A percentile compares a stretch with the other conserved stretches of the same genome.
Conservation (phyloP, 805 yeast species). For the Pichia eremophila region DNA sequence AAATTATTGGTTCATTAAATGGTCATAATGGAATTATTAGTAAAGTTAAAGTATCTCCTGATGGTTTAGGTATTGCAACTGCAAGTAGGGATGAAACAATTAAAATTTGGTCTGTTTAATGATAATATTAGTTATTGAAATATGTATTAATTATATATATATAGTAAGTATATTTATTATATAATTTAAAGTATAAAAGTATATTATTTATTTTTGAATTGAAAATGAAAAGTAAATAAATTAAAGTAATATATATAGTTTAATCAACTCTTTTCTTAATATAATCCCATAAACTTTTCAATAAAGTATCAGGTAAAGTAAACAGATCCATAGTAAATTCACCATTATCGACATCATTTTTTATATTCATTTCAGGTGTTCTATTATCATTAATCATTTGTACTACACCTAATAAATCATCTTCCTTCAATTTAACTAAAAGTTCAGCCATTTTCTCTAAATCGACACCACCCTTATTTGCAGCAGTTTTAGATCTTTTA, state of each 20-base stretch:
- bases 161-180: too few species aligned
- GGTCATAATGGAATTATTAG: slow-evolving; percentile 58
- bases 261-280: slow-evolving; percentile 56
- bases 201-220: too few species aligned
- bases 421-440: slow-evolving; percentile 79
- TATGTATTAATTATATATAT: too few species aligned
- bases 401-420: slow-evolving; percentile 86
- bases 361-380: slow-evolving; percentile 90
- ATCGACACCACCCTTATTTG: slow-evolving; percentile 72
- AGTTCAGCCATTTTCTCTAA: slow-evolving; percentile 87
- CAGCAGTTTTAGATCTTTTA: slow-evolving; percentile 45
- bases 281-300: slow-evolving; percentile 91
- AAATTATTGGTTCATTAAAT: slow-evolving; percentile 54
- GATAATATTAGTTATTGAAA: not conserved
- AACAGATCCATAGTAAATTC: slow-evolving; percentile 94
- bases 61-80: slow-evolving; percentile 70
- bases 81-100: slow-evolving; percentile 75
- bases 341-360: slow-evolving; percentile 92
- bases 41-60: slow-evolving; percentile 56
- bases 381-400: slow-evolving; percentile 97
- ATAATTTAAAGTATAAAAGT: not conserved
- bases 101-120: slow-evolving; percentile 46
- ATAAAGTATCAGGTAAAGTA: slow-evolving; percentile 82
- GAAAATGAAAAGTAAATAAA: not conserved
- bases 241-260: too few species aligned